A percentile compares a stretch with the other conserved stretches of the same genome.
Conservation (phyloP, 2,329 filamentous ascomycete species). For the Bipolaris victoriae region DNA sequence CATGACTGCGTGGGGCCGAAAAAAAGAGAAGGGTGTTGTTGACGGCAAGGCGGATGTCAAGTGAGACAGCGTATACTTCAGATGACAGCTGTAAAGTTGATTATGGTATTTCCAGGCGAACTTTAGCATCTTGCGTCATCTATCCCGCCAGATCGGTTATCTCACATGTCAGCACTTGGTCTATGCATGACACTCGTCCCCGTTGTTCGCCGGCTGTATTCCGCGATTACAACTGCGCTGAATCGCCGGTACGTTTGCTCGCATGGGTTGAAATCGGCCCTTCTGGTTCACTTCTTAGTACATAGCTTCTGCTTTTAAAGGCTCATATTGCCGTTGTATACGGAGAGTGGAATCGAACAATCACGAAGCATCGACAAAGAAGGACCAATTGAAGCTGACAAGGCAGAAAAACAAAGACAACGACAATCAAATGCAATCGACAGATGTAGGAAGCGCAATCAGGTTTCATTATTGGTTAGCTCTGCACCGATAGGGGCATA, state of each 20-base stretch:
- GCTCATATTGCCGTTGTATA: background rate
- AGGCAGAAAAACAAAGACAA: background rate
- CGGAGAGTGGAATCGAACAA: background rate
- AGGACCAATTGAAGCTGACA: background rate
- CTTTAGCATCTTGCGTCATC: background rate
- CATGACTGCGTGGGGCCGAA: background rate
- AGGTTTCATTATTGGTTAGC: slow-evolving; percentile 6
- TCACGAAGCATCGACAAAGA: background rate
- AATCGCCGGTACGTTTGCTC: background rate
- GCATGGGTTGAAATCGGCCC: background rate
- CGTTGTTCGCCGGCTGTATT: background rate
- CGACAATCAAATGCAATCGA: background rate
- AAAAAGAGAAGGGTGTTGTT: background rate
- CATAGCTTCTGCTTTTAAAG: background rate
- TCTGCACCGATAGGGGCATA: background rate
- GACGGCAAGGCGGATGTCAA: background rate
- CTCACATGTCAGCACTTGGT: background rate
- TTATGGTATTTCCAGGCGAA: background rate
- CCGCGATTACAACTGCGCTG: background rate
- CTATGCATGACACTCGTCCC: background rate
- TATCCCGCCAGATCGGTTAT: background rate
- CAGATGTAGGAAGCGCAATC: background rate
- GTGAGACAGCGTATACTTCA: background rate
- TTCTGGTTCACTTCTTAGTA: background rate
- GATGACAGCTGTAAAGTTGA: background rate